Evolutionary conservation across 2,329 filamentous ascomycete genomes (phyloP).

Genomic region (Hymenoscyphus albidus): DNA sequence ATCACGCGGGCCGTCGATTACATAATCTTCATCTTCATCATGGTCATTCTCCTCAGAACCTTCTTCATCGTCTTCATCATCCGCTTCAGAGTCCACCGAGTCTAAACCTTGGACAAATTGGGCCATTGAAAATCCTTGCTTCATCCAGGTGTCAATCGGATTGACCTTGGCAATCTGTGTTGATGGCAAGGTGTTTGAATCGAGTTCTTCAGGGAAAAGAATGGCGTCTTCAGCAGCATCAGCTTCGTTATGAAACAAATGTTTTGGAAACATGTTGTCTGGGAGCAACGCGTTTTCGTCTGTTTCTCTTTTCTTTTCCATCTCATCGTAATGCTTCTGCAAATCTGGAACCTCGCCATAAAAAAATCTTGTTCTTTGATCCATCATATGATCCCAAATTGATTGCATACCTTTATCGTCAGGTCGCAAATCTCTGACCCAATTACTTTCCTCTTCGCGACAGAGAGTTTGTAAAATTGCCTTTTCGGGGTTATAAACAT

Average conservation of each 20-base stretch:
- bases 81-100: neutral
- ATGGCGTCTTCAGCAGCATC: slow-evolving; percentile 41
- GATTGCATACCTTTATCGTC: slow-evolving; percentile 33
- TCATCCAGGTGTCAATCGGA: slow-evolving; percentile 13
- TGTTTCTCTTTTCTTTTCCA: neutral
- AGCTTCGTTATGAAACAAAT: slow-evolving; percentile 38
- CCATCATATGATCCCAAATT: slow-evolving; percentile 35
- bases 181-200: neutral
- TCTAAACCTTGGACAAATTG: slow-evolving; percentile 15
- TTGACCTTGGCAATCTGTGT: slow-evolving; percentile 13
- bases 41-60: slow-evolving; percentile 6
- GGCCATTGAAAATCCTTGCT: slow-evolving; percentile 16
- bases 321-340: neutral
- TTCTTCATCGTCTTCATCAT: slow-evolving; percentile 4
- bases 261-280: slow-evolving; percentile 18
- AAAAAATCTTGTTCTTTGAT: slow-evolving; percentile 14
- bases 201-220: slow-evolving; percentile 39
- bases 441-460: slow-evolving; percentile 34
- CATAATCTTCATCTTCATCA: slow-evolving; percentile 8
- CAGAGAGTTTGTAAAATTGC: slow-evolving; percentile 39
- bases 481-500: slow-evolving; percentile 34
- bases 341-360: slow-evolving; percentile 9
- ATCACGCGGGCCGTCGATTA: neutral
- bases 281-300: neutral
- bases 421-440: slow-evolving; percentile 38